phyloP scores from a whole-genome alignment of 352 stramenopile species.

The Pythium utonaiense region DNA sequence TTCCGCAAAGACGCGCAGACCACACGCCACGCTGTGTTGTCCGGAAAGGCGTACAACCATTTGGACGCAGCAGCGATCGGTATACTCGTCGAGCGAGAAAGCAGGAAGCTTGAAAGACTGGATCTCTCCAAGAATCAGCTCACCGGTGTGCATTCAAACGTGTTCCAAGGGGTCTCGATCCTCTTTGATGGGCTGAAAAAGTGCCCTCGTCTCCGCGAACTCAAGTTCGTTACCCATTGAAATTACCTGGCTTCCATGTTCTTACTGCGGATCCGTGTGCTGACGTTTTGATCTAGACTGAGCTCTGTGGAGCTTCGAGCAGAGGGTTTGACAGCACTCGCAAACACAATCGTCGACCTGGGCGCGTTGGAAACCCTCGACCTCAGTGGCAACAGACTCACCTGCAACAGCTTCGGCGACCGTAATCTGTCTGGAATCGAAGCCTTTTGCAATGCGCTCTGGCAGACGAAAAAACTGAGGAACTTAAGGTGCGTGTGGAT shows the following conservation, averaged over 20 bases:
- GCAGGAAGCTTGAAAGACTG: slow-evolving; percentile 41
- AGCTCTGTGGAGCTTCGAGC: slow-evolving; percentile 34
- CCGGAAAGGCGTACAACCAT: slow-evolving; percentile 40
- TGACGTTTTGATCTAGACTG: slow-evolving; percentile 25
- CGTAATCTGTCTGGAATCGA: slow-evolving; percentile 47
- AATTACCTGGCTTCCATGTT: too few species aligned
- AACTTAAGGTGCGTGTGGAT: slow-evolving; percentile 35
- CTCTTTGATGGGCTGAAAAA: slow-evolving; percentile 44
- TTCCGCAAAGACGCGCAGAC: slow-evolving; percentile 30
- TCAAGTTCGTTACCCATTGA: slow-evolving; percentile 36
- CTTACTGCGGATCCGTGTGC: not conserved
- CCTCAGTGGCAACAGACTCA: slow-evolving; percentile 44
- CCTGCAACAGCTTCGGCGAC: slow-evolving; percentile 55
- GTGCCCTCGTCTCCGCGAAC: slow-evolving; percentile 42
- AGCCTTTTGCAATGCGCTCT: slow-evolving; percentile 51
- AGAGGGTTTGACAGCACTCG: slow-evolving; percentile 48
- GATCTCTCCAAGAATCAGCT: slow-evolving; percentile 55
- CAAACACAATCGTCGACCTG: slow-evolving; percentile 39
- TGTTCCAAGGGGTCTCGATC: slow-evolving; percentile 54
- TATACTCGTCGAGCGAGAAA: slow-evolving; percentile 41
- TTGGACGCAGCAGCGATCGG: slow-evolving; percentile 58
- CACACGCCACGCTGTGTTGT: slow-evolving; percentile 27
- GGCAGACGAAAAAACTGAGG: slow-evolving; percentile 36
- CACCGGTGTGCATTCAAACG: slow-evolving; percentile 38
- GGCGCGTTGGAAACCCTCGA: slow-evolving; percentile 41